phyloP scores from a whole-genome alignment of 1,284 basidiomycete genomes.

The Ceratobasidium sp. region DNA sequence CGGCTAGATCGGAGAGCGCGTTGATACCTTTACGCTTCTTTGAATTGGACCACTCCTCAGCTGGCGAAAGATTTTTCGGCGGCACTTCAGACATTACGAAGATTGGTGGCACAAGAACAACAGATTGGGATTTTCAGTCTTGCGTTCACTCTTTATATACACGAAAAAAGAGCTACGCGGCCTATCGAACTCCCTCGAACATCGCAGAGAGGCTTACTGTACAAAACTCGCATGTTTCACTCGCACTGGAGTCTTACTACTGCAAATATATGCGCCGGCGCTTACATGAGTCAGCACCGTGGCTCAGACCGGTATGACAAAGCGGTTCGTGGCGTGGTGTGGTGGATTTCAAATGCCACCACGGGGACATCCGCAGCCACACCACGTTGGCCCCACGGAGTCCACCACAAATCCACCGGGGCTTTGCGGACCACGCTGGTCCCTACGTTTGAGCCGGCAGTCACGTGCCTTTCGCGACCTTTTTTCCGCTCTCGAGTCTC shows the following conservation, averaged over 20 bases:
- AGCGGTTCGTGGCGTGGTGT: neutral
- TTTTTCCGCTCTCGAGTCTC: too few relatives aligned
- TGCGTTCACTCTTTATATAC: neutral
- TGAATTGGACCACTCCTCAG: neutral
- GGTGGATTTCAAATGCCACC: neutral
- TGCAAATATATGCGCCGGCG: neutral
- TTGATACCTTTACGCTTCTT: neutral
- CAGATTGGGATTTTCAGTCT: too few relatives aligned
- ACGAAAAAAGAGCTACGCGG: neutral
- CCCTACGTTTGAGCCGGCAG: neutral
- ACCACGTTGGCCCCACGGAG: constrained; percentile 1
- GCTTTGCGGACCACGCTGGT: neutral
- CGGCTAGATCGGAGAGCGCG: neutral
- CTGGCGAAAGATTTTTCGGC: neutral
- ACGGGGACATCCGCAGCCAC: constrained; percentile 2
- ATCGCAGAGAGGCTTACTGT: neutral
- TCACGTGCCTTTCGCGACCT: too few relatives aligned
- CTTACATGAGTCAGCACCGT: constrained; percentile 9
- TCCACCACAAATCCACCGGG: constrained; percentile 8
- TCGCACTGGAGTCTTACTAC: neutral
- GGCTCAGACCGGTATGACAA: constrained; percentile 1
- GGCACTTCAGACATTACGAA: neutral
- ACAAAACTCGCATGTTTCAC: neutral
- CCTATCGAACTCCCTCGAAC: neutral
- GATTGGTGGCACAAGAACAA: too few relatives aligned